Percentiles rank a stretch among this genome's conserved stretches.
Conservation (phyloP, 768 basidiomycete species). For the Paxillus involutus region DNA sequence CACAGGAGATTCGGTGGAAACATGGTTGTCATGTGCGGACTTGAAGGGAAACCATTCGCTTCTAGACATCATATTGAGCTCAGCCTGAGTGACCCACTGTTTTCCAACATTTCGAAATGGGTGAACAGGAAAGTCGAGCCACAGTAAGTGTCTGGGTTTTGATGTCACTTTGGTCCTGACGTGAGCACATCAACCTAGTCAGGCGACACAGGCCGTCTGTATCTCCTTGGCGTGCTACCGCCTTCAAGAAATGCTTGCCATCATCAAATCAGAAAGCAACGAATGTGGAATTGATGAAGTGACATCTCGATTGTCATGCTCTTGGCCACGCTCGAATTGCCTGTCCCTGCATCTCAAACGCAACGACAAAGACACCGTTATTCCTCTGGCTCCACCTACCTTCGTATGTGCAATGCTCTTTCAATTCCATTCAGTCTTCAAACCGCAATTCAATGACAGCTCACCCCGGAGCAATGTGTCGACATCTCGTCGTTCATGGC, state of each 20-base stretch:
- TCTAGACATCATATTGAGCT: conserved; percentile 25
- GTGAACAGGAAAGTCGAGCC: conserved; percentile 27
- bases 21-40: conserved; percentile 19
- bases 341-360: conserved; percentile 15
- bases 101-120: conserved; percentile 36
- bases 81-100: conserved; percentile 27
- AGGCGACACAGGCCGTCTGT: conserved; percentile 38
- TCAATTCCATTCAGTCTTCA: not conserved
- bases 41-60: conserved; percentile 19
- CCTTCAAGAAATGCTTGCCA: conserved; percentile 23
- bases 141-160: conserved; percentile 29
- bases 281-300: conserved; percentile 16
- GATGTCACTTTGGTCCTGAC: not conserved
- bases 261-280: conserved; percentile 10
- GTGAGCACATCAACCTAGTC: conserved; percentile 20
- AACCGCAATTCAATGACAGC: conserved; percentile 24
- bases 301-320: conserved; percentile 30
- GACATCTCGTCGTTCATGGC: conserved; percentile 49
- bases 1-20: conserved; percentile 12
- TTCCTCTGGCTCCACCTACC: conserved; percentile 31
- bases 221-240: conserved; percentile 48
- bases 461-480: conserved; percentile 47
- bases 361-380: conserved; percentile 3
- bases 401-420: conserved; percentile 31
- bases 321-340: conserved; percentile 42